Base-by-base conservation (phyloP, 345 rosid species). In the Lenwebbia sp. region DNA sequence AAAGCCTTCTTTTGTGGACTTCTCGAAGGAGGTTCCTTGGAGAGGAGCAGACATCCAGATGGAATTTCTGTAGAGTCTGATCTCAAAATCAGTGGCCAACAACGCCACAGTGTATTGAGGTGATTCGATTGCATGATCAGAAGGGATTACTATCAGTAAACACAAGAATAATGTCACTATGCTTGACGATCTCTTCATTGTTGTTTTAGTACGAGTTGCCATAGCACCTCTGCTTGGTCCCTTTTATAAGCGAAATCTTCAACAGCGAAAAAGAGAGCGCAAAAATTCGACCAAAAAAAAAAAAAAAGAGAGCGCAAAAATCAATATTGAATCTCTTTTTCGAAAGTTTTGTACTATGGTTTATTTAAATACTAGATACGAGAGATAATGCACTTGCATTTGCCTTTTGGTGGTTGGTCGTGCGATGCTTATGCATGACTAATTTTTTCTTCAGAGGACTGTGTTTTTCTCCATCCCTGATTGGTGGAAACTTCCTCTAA, bases 321-420 rank as follows among this genome's bases (percentile, higher is more conserved):
- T 30, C 25, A 33, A 0, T 8, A 0, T 4, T 12, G 0, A 12
- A 2, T 33, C 26, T 62, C 75, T 62, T 37, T 30, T 0, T 58
- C 5, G 8, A 13, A 13, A 60, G 70, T n/a, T 60, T 6, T 4
- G 75, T 30, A 62, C 75, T 10, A 30, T 15, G 41, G 17, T 62
- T 30, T 62, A 62, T 15, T 37, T 19, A 62, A 62, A 37, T 30
- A 37, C 25, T 40, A 37, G 78, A 70, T 37, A 33, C 40, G 47
- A 70, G 4, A 70, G 10, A 70, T 17, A 40, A 19, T 44, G 78
- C 78, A 70, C 78, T 33, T 8, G 47, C 22, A 19, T 37, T 37
- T 70, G 47, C 13, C 6, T 70, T 70, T 70, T 4, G 21, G 7
- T 70, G 47, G 78, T 37, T 17, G 25, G 47, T 70, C 1, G 25